Evolutionary conservation across 2,329 filamentous ascomycete species (phyloP).

Genomic region (Zalaria obscura): DNA sequence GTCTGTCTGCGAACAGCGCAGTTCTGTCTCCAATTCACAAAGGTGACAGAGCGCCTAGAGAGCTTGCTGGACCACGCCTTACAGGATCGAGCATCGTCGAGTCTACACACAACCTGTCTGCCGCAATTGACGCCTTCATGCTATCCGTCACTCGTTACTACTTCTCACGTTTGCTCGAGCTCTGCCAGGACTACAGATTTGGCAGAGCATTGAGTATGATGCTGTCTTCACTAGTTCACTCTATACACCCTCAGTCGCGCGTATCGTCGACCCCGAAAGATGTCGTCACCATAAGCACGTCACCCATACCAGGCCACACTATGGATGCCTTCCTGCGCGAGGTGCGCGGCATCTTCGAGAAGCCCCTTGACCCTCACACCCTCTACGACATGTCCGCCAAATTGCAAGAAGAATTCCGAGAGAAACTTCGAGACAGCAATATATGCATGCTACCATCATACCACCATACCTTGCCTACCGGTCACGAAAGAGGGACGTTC

Average conservation of each 20-base stretch:
- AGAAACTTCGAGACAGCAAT: conserved; percentile 39
- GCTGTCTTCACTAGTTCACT: conserved; percentile 6
- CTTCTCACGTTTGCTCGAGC: conserved; percentile 9
- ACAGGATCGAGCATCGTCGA: no score
- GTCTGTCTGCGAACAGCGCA: no score
- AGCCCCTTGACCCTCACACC: conserved; percentile 24
- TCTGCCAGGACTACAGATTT: conserved; percentile 10
- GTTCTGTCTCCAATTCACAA: no score
- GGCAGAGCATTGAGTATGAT: conserved; percentile 12
- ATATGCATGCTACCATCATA: conserved; percentile 54
- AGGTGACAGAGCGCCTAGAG: no score
- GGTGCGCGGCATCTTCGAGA: conserved; percentile 27
- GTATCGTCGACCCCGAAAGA: conserved; percentile 1
- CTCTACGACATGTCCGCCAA: conserved; percentile 29
- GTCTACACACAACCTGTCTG: neutral
- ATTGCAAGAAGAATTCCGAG: conserved; percentile 37
- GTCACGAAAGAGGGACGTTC: conserved; percentile 44
- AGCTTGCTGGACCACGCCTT: no score
- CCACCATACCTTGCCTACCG: conserved; percentile 46
- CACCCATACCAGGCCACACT: conserved; percentile 19
- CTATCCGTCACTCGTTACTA: conserved; percentile 10
- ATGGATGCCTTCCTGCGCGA: conserved; percentile 34
- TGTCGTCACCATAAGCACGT: conserved; percentile 1
- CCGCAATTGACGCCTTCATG: conserved; percentile 6
- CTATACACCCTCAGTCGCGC: neutral